Percentiles rank a stretch among this genome's conserved stretches.
phyloP scores from a whole-genome alignment of 345 rosid genomes.

The Eucalyptus leucophloia region DNA sequence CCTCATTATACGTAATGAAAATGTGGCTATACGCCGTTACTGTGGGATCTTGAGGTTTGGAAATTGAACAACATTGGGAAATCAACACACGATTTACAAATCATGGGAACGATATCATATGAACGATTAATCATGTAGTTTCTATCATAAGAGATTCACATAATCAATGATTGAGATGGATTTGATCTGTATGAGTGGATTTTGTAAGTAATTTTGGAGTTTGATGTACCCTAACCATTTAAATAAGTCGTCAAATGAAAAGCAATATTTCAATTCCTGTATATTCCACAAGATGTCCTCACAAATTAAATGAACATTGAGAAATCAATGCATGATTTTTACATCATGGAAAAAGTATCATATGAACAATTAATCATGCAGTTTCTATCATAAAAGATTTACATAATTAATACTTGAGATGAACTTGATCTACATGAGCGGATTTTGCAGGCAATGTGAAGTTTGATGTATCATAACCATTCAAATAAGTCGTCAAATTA shows the following conservation, averaged over 20 bases:
- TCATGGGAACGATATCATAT: background rate
- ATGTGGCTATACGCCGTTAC: background rate
- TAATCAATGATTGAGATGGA: background rate
- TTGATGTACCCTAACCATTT: background rate
- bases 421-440: fast-evolving
- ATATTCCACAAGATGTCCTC: background rate
- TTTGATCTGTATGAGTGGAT: background rate
- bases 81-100: too few relatives aligned
- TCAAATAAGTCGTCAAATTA: background rate
- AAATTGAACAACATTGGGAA: background rate
- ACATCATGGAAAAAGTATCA: background rate
- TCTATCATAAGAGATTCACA: background rate
- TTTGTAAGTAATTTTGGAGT: background rate
- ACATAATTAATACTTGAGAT: background rate
- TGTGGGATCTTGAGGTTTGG: background rate
- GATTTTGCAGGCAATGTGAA: background rate
- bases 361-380: background rate
- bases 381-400: background rate
- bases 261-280: background rate
- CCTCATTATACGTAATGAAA: background rate
- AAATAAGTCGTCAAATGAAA: background rate
- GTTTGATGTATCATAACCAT: background rate
- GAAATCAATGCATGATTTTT: background rate
- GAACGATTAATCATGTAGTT: background rate
- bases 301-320: background rate